Evolutionary conservation across 148 eudicot genomes (phyloP), one percentile per base, ranked within the genome.

Genomic region (Camellia granthamiana): DNA sequence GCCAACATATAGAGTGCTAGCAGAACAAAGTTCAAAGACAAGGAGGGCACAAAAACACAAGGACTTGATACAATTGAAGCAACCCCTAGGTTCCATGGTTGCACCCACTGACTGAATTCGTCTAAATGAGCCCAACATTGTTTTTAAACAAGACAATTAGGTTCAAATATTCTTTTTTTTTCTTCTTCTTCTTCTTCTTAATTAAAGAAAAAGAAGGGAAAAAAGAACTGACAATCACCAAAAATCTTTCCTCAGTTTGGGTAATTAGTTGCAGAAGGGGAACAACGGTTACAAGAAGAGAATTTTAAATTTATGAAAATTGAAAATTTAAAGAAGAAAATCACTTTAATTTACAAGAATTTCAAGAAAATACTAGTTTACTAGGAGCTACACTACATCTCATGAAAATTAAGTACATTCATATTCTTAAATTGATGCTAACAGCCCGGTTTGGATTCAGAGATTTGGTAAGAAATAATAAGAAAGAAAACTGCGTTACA

Each of bases 41-140:
- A 75, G 79, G 60, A 80, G 71, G 42, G 61, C 52, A 58, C 15
- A 80, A 30, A 75, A 66, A 58, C 66, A 67, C 68, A 81, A 81
- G 59, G 68, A 49, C 30, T 56, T 67, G 15, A 81, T 44, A 7
- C 7, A 67, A 19, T 44, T 41, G 68, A 75, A 43, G 51, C 30
- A 21, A 68, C 72, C 52, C 43, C 14, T 75, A 21, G 83, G 44
- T 73, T 69, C 23, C 52, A 69, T 69, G 10, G 11, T 69, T 70
- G 56, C 74, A 47, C 15, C 56, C 56, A 4, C 52, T 6, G 54
- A 69, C 9, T 69, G 23, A 46, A 69, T 42, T 69, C 3, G 21
- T 12, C 73, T 69, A 68, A 68, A 68, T 68, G 47, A 68, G 1
- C 19, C 72, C 51, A n/a, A 43, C 49, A 68, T 15, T 43, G 21